These are phyloP conservation scores for Primulina eburnea DNA, from an alignment of 257 asterid genomes.

Conservation along the genomic window DNA sequence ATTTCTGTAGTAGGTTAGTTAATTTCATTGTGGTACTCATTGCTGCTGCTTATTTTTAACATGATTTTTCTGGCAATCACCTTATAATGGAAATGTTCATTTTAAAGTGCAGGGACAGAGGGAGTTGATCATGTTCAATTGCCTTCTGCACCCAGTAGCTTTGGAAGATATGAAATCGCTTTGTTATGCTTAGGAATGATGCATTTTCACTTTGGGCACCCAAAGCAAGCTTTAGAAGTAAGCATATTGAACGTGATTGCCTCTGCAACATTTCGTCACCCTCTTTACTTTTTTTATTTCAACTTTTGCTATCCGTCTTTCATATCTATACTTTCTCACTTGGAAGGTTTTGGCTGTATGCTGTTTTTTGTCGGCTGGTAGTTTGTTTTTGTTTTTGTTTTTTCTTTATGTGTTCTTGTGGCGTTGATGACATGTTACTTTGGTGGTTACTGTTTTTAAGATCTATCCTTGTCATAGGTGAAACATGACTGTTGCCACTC, in stretches of 20 bases:
- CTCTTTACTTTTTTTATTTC: no score
- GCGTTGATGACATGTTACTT: neutral
- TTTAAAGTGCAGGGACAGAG: conserved; percentile 99
- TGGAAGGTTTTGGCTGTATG: neutral
- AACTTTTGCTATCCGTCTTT: conserved; percentile 19
- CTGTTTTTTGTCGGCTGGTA: neutral
- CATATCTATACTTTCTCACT: conserved; percentile 8
- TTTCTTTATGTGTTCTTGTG: conserved; percentile 2
- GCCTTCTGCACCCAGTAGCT: conserved; percentile 54
- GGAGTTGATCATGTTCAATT: conserved; percentile 69
- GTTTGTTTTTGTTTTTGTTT: neutral
- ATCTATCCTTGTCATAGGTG: conserved; percentile 3
- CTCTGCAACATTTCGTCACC: no score
- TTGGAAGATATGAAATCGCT: conserved; percentile 90
- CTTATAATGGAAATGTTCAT: conserved; percentile 39
- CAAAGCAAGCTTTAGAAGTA: conserved; percentile 90
- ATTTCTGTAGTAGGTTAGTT: conserved; percentile 4
- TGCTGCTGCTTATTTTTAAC: conserved; percentile 5
- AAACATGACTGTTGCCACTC: conserved; percentile 14
- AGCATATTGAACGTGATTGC: conserved; percentile 16
- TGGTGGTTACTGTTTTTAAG: conserved; percentile 10
- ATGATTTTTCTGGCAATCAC: conserved; percentile 10
- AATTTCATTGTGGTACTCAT: neutral
- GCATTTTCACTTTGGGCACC: conserved; percentile 96
- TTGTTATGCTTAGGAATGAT: conserved; percentile 91